Percentiles rank a stretch among this genome's conserved stretches.
These are phyloP conservation scores for Apophysomyces ossiformis DNA, from an alignment of 371 early-diverging fungal genomes.

Conservation along the genomic window DNA sequence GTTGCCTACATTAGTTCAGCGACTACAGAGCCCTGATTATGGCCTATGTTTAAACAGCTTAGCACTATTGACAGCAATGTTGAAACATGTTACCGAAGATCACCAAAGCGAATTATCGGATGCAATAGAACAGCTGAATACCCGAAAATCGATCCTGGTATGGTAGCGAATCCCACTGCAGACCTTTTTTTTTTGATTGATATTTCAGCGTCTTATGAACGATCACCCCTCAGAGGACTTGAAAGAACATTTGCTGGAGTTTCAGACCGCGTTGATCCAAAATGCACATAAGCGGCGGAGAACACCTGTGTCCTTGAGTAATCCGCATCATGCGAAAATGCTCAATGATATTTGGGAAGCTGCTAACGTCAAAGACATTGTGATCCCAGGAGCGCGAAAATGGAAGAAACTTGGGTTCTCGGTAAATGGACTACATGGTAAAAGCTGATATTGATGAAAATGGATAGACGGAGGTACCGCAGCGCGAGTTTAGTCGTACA, in stretches of 20 bases:
- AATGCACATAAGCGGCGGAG: slow-evolving; percentile 59
- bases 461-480: slow-evolving; percentile 63
- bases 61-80: slow-evolving; percentile 63
- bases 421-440: slow-evolving; percentile 35
- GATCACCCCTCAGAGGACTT: slow-evolving; percentile 66
- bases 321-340: slow-evolving; percentile 53
- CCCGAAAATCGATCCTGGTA: slow-evolving; percentile 55
- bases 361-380: slow-evolving; percentile 49
- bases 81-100: slow-evolving; percentile 66
- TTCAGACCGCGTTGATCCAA: slow-evolving; percentile 65
- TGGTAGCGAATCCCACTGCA: not conserved
- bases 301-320: slow-evolving; percentile 56
- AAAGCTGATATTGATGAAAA: slow-evolving; percentile 6
- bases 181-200: not conserved
- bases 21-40: slow-evolving; percentile 69
- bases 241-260: slow-evolving; percentile 64
- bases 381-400: slow-evolving; percentile 45
- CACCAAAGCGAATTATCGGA: slow-evolving; percentile 53
- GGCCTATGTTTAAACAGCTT: slow-evolving; percentile 69
- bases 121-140: slow-evolving; percentile 50
- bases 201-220: slow-evolving; percentile 59
- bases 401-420: slow-evolving; percentile 76
- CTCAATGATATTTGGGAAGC: slow-evolving; percentile 65
- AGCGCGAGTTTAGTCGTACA: slow-evolving; percentile 66
- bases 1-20: slow-evolving; percentile 60